Percentiles rank a stretch among this genome's conserved stretches.
These are phyloP conservation scores for Dimargaris xerosporica DNA, from an alignment of 192 early-diverging fungal genomes.

Conservation along the genomic window DNA sequence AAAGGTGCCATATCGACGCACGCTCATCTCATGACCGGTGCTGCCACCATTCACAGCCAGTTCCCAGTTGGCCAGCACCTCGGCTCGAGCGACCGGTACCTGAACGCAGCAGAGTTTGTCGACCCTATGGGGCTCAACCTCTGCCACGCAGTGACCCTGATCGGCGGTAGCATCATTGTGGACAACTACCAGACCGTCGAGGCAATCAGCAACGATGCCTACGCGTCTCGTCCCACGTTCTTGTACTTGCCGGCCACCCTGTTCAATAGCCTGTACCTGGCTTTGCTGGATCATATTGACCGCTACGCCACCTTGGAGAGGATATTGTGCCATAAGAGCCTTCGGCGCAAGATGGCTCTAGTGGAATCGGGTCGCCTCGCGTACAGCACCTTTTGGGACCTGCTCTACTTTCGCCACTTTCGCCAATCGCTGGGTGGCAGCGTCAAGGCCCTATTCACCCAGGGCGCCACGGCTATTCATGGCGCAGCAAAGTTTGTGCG, in stretches of 20 bases:
- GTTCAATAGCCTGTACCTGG: conserved; percentile 21
- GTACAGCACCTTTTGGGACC: conserved; percentile 22
- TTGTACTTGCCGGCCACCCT: conserved; percentile 19
- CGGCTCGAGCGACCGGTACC: neutral
- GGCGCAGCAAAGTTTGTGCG: conserved; percentile 27
- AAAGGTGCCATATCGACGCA: neutral
- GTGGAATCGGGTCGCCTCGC: conserved; percentile 23
- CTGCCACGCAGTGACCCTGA: neutral
- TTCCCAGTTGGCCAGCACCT: neutral
- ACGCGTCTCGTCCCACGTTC: conserved; percentile 20
- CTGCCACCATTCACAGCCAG: neutral
- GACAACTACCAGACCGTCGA: neutral
- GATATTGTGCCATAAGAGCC: conserved; percentile 20
- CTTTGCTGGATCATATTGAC: conserved; percentile 22
- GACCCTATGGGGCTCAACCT: neutral
- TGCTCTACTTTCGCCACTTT: conserved; percentile 32
- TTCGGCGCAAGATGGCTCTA: conserved; percentile 18
- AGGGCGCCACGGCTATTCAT: conserved; percentile 17
- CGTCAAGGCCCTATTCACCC: conserved; percentile 22
- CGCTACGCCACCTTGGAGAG: conserved; percentile 25
- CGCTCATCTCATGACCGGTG: neutral
- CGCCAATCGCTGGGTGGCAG: conserved; percentile 27
- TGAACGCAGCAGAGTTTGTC: neutral
- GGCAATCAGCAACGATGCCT: conserved; percentile 15
- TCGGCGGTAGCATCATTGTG: neutral